Base-by-base conservation (phyloP, 768 basidiomycete species). In the Leucosporidium yakuticum region DNA sequence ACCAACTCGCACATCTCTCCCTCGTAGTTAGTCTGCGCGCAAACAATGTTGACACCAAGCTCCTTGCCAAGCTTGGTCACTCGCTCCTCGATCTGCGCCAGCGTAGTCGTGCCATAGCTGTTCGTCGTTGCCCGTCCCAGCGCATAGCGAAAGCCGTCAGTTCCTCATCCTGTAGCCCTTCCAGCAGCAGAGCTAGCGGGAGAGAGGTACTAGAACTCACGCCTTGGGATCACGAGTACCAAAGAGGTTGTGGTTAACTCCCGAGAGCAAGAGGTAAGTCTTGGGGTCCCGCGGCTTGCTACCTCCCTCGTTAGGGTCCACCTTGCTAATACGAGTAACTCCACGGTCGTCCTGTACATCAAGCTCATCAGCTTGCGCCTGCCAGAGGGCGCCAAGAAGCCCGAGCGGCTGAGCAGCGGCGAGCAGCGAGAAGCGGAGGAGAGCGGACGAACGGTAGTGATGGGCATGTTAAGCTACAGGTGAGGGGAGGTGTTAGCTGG, bases 1-100 rank as follows among this genome's bases (percentile, higher is more conserved):
- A 64, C 58, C 4, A 64, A 27, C 47, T 69, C 53, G 54, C 49
- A 29, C 63, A 64, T 62, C 56, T 67, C 64, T 51, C 74, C 74
- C 62, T 75, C 74, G 32, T 69, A 67, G 57, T 75, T 73, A 9
- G 74, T 75, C 63, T 75, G 74, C 17, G 72, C 71, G 51, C 71
- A 75, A 4, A 73, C 58, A 31, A 75, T 55, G 25, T 75, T 69
- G 64, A 73, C 69, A 19, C 74, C 74, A 19, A 75, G 53, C 47
- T 62, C 59, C 50, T 68, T 60, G 21, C 65, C 72, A 19, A 73
- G 31, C 29, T 68, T 55, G 6, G 72, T 71, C 9, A 73, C 55
- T 3, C 62, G 48, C 56, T 71, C 67, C 49, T 75, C 74, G 23
- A 75, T 73, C 50, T 71, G 57, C 2, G 71, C 74, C 20, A 75